Evolutionary conservation across 2,329 filamentous ascomycete species (phyloP).

Genomic region (Tothia fuscella): DNA sequence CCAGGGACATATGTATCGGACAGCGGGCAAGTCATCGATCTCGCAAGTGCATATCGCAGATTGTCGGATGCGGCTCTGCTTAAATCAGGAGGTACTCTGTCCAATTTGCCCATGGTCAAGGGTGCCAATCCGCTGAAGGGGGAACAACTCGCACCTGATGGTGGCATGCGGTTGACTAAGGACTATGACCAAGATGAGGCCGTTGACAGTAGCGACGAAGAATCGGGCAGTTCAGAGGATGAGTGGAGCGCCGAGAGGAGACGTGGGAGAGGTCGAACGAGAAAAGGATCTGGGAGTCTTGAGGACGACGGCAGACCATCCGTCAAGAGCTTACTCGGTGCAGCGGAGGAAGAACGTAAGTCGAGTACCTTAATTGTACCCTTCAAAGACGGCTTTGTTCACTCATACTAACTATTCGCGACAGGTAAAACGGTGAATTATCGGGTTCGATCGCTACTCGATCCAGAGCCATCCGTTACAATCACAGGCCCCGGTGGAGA

Average conservation of each 20-base stretch:
- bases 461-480: slow-evolving; percentile 57
- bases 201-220: slow-evolving; percentile 58
- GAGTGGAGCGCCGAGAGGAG: slow-evolving; percentile 37
- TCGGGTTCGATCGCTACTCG: slow-evolving; percentile 53
- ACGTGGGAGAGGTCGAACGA: slow-evolving; percentile 28
- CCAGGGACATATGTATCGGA: slow-evolving; percentile 41
- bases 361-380: slow-evolving; percentile 14
- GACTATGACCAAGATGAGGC: slow-evolving; percentile 54
- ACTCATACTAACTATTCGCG: slow-evolving; percentile 10
- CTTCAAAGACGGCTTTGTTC: slow-evolving; percentile 11
- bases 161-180: slow-evolving; percentile 51
- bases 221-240: slow-evolving; percentile 50
- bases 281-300: slow-evolving; percentile 14
- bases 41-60: slow-evolving; percentile 56
- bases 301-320: slow-evolving; percentile 21
- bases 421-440: slow-evolving; percentile 46
- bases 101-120: slow-evolving; percentile 48
- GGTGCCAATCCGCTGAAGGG: slow-evolving; percentile 26
- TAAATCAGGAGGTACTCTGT: slow-evolving; percentile 50
- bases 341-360: slow-evolving; percentile 69
- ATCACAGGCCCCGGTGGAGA: slow-evolving; percentile 53
- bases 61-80: slow-evolving; percentile 61
- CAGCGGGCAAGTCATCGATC: slow-evolving; percentile 51
- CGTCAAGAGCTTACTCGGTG: slow-evolving; percentile 54
- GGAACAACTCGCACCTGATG: slow-evolving; percentile 33